Base-by-base conservation (phyloP, 2,329 filamentous ascomycete species). In the Aquanectria penicillioides region DNA sequence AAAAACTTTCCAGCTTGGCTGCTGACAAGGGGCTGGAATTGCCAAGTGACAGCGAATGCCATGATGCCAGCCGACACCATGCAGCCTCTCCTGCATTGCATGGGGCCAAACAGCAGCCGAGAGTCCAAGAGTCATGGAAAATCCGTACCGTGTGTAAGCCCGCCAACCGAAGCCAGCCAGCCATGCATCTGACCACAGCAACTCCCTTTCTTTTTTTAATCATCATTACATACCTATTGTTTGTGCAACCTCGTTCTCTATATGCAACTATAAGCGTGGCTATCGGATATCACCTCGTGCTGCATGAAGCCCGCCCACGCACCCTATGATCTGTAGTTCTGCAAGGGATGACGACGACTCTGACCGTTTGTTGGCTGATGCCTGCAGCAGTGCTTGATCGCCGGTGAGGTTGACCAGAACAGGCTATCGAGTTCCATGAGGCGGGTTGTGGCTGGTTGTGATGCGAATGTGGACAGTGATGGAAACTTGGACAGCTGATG, bases 301-400 rank as follows among this genome's bases (percentile, higher is more conserved):
- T n/a, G n/a, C n/a, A n/a, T n/a, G n/a, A n/a, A n/a, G n/a, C n/a
- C n/a, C n/a, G n/a, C n/a, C n/a, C n/a, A n/a, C n/a, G n/a, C n/a
- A n/a, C n/a, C n/a, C n/a, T n/a, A n/a, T n/a, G n/a, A n/a, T n/a
- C n/a, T n/a, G 29, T n/a, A 7, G 26, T 22, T 40, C 18, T 41
- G 47, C 36, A 41, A n/a, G 23, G 8, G 38, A 44, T 53, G 50
- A 53, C 38, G 38, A 53, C 50, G 50, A 46, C 50, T 37, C 22
- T 44, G 22, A 23, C 28, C 20, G 29, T 44, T 37, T 12, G 23
- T n/a, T 29, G 12, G 50, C 10, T 22, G 28, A 8, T 26, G 17
- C 17, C 33, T 40, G 34, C 25, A 15, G 38, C n/a, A 15, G n/a
- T 31, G 18, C 15, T 38, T n/a, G n/a, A n/a, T n/a, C n/a, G n/a